phyloP scores from a whole-genome alignment of 2,329 filamentous ascomycete species.

The Fragosphaeria purpurea region DNA sequence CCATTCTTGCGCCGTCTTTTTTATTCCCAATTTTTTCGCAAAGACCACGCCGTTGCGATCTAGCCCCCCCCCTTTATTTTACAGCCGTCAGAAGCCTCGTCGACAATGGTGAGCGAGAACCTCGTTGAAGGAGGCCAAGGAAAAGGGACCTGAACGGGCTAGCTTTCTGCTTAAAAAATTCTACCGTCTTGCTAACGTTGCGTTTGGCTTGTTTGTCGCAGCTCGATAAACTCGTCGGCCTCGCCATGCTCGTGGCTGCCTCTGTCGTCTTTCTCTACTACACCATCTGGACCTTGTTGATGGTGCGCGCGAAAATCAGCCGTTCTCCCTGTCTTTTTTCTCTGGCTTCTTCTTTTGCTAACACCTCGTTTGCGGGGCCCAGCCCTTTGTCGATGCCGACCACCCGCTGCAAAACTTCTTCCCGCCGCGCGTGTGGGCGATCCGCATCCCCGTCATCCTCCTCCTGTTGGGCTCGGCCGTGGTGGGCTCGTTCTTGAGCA shows the following conservation, averaged over 20 bases:
- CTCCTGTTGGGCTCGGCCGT: conserved; percentile 85
- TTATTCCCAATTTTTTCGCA: too few species aligned
- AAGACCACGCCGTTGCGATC: too few species aligned
- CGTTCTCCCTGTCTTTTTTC: not conserved
- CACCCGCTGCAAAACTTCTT: conserved; percentile 93
- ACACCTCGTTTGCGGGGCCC: conserved; percentile 1
- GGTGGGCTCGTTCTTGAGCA: conserved; percentile 87
- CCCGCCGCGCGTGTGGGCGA: conserved; percentile 95
- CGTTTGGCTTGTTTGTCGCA: conserved; percentile 26
- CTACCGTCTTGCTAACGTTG: not conserved
- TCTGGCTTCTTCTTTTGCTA: conserved; percentile 5
- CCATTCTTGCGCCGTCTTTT: too few species aligned
- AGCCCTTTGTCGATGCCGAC: conserved; percentile 96
- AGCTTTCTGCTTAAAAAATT: too few species aligned
- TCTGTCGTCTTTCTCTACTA: conserved; percentile 71
- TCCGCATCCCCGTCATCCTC: conserved; percentile 95
- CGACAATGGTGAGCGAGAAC: conserved; percentile 5
- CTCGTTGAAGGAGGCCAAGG: too few species aligned
- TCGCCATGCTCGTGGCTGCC: conserved; percentile 59
- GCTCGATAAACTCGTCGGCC: conserved; percentile 76
- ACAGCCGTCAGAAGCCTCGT: not conserved
- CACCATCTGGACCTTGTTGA: conserved; percentile 92
- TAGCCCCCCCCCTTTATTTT: too few species aligned
- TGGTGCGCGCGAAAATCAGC: conserved; percentile 49
- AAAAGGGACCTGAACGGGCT: too few species aligned